Percentiles rank a stretch among this genome's conserved stretches.
phyloP scores from a whole-genome alignment of 441 rosid genomes.

The California macrophylla region DNA sequence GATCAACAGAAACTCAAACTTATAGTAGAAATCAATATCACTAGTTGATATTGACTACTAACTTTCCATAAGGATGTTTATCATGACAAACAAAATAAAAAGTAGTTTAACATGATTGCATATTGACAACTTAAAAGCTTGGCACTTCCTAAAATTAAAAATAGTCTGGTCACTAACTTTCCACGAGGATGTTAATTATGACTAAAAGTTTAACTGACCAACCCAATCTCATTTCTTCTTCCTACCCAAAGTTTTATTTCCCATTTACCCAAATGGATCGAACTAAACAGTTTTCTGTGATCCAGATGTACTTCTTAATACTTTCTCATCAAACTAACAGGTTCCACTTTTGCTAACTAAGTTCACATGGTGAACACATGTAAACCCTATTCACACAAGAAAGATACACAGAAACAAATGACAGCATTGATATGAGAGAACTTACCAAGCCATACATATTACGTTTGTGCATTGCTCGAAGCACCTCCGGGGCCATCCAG shows the following conservation, averaged over 20 bases:
- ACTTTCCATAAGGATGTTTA: no score
- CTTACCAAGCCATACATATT: constrained; percentile 67
- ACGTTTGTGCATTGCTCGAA: constrained; percentile 56
- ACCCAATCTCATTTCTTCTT: background rate
- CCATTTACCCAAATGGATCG: background rate
- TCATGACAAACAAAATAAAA: no score
- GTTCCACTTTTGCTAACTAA: background rate
- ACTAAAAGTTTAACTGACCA: background rate
- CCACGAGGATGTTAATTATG: background rate
- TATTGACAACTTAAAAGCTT: no score
- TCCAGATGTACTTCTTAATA: background rate
- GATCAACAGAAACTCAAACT: background rate
- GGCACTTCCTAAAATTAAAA: no score
- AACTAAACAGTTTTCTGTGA: background rate
- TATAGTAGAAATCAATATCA: no score
- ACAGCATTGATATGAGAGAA: background rate
- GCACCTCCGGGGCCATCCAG: constrained; percentile 98
- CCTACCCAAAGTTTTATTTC: background rate
- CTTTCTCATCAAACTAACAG: background rate
- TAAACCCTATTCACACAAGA: no score
- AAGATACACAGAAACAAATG: background rate
- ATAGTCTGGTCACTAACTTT: background rate
- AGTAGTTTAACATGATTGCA: no score
- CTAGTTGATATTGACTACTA: no score
- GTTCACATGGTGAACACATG: background rate